Conservation (phyloP, 352 stramenopile genomes). For the Phytophthora meadii region DNA sequence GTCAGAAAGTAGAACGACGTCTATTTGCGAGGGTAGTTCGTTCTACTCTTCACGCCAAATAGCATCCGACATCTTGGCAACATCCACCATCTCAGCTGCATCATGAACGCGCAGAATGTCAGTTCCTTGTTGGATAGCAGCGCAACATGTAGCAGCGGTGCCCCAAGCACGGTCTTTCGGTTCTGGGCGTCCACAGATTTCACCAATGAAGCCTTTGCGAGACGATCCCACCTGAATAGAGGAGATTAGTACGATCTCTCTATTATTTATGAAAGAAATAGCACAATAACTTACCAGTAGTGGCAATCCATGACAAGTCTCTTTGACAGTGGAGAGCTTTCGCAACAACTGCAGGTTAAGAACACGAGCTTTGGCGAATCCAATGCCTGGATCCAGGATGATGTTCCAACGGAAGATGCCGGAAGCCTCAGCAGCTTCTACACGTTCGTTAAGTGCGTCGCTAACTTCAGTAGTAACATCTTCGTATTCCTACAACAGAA, state of each 20-base stretch:
- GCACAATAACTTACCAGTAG: slow-evolving; percentile 49
- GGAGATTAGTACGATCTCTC: background rate
- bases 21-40: too few species aligned
- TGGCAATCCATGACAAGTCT: slow-evolving; percentile 51
- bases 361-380: slow-evolving; percentile 96
- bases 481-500: slow-evolving; percentile 76
- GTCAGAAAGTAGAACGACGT: too few species aligned
- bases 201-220: slow-evolving; percentile 98
- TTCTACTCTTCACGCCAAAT: slow-evolving; percentile 70
- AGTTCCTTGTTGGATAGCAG: slow-evolving; percentile 72
- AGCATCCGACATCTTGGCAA: slow-evolving; percentile 92
- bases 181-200: slow-evolving; percentile 87
- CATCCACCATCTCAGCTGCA: slow-evolving; percentile 91
- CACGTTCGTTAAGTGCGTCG: slow-evolving; percentile 75
- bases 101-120: slow-evolving; percentile 98
- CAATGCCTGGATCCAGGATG: slow-evolving; percentile 97
- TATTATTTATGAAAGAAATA: background rate
- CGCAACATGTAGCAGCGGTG: slow-evolving; percentile 92
- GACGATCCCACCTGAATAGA: slow-evolving; percentile 88
- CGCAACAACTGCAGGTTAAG: slow-evolving; percentile 93
- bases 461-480: slow-evolving; percentile 92
- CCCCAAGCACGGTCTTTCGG: slow-evolving; percentile 92
- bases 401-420: slow-evolving; percentile 96
- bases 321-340: slow-evolving; percentile 67
- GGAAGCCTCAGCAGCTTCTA: slow-evolving; percentile 73